Conservation (phyloP, 225 moss, liverwort and hornwort genomes). For the Takakia lepidozioides region DNA sequence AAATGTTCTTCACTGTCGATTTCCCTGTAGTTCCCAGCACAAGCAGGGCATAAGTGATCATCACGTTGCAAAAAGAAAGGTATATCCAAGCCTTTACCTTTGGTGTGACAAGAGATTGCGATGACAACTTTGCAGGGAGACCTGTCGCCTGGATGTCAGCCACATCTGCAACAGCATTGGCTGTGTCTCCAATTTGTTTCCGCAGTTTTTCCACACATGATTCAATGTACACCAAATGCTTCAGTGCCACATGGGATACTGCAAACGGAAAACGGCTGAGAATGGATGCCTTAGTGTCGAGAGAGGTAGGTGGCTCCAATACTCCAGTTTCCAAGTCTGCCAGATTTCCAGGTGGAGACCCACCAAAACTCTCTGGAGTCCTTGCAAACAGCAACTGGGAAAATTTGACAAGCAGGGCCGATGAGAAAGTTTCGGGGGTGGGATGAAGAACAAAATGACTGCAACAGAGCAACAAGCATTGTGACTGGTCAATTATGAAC, state of each 20-base stretch:
- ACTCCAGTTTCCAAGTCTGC: conserved; percentile 23
- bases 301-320: too few relatives aligned
- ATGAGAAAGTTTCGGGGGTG: conserved; percentile 74
- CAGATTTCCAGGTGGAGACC: conserved; percentile 23
- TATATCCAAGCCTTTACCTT: conserved; percentile 31
- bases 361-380: conserved; percentile 9
- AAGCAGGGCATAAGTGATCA: too few relatives aligned
- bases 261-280: conserved; percentile 81
- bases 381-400: conserved; percentile 44
- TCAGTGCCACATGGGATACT: conserved; percentile 73
- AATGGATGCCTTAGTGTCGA: conserved; percentile 26
- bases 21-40: too few relatives aligned
- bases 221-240: conserved; percentile 92
- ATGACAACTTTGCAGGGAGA: background rate
- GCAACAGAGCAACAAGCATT: too few relatives aligned
- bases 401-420: conserved; percentile 57
- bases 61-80: too few relatives aligned
- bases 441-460: conserved; percentile 90
- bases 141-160: conserved; percentile 37
- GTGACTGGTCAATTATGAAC: too few relatives aligned
- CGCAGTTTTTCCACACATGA: conserved; percentile 62
- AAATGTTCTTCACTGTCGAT: too few relatives aligned
- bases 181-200: conserved; percentile 66
- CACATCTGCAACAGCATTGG: conserved; percentile 58
- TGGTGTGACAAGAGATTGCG: background rate